phyloP scores from a whole-genome alignment of 257 asterid species.

The Oldenlandia corymbosa region DNA sequence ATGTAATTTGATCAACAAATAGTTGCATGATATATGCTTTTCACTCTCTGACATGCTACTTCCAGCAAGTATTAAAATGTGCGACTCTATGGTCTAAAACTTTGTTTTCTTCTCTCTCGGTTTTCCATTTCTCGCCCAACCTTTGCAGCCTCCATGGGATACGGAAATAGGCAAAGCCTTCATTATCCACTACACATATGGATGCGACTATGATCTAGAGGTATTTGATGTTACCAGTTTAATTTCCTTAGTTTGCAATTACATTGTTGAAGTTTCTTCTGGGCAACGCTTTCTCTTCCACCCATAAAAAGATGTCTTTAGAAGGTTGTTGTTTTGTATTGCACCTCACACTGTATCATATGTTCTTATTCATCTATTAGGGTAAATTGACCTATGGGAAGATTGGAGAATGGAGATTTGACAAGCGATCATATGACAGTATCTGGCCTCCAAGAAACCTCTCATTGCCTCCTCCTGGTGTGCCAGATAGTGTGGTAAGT shows the following conservation, averaged over 20 bases:
- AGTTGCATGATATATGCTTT: background rate
- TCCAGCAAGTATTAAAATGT: background rate
- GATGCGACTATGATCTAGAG: conserved; percentile 86
- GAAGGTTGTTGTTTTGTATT: background rate
- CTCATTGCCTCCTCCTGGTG: conserved; percentile 86
- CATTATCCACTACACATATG: conserved; percentile 90
- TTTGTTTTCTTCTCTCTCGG: background rate
- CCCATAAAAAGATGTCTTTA: no score
- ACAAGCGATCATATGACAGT: conserved; percentile 66
- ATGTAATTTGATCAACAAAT: background rate
- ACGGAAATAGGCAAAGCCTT: conserved; percentile 59
- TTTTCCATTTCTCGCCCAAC: conserved; percentile 12
- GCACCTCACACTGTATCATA: background rate
- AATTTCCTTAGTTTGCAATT: background rate
- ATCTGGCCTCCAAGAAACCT: conserved; percentile 81
- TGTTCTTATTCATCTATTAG: conserved; percentile 26
- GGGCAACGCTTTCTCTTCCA: background rate
- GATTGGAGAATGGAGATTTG: conserved; percentile 97
- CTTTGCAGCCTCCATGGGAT: conserved; percentile 92
- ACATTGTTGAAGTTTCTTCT: background rate
- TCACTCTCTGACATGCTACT: background rate
- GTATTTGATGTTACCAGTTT: conserved; percentile 26
- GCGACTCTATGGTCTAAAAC: conserved; percentile 3
- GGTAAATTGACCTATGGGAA: conserved; percentile 87
- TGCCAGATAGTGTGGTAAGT: conserved; percentile 89